Base-by-base conservation (phyloP, 768 basidiomycete genomes). In the Phylloporus arenicola region DNA sequence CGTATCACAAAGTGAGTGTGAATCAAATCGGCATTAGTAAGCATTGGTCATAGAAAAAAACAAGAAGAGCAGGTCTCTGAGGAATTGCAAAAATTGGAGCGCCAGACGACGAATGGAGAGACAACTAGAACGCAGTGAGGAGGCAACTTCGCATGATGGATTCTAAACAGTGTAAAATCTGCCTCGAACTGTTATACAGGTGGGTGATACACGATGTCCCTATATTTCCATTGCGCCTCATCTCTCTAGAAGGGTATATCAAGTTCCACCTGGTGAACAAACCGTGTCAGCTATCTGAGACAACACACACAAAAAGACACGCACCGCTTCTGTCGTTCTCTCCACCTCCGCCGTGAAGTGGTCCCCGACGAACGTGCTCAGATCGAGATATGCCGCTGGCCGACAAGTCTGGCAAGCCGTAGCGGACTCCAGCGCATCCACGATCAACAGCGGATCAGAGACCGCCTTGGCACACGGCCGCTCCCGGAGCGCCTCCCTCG, bases 281-380 rank as follows among this genome's bases (percentile, higher is more conserved):
- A 41, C 46, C 33, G 16, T 16, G 39, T 46, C 42, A 50, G 34
- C 49, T 48, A 54, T 17, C 16, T 16, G 29, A 43, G 35, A 42
- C 51, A 52, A 42, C 5, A 20, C 11, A 27, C 39, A 35, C 11
- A 47, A 52, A 50, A 52, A 19, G 10, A n/a, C n/a, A 49, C 48
- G 60, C 61, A 68, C 66, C 29, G 49, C 53, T 50, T 68, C 68
- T 33, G 62, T 64, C 46, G 51, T 43, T 58, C 53, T 68, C 22
- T 68, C 63, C 30, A 68, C 57, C 27, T 68, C 66, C 45, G 47
- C 54, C 46, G 55, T 46, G 27, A 68, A 68, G 43, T 68, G 61
- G 2, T 68, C 66, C 19, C 52, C 59, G 7, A 68, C 58, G 50
- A 68, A 69, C 40, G 62, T 56, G 53, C 63, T 69, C n/a, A 68